These are phyloP conservation scores for Nadsonia commutata DNA, from an alignment of 1,139 yeast genomes.

Conservation along the genomic window DNA sequence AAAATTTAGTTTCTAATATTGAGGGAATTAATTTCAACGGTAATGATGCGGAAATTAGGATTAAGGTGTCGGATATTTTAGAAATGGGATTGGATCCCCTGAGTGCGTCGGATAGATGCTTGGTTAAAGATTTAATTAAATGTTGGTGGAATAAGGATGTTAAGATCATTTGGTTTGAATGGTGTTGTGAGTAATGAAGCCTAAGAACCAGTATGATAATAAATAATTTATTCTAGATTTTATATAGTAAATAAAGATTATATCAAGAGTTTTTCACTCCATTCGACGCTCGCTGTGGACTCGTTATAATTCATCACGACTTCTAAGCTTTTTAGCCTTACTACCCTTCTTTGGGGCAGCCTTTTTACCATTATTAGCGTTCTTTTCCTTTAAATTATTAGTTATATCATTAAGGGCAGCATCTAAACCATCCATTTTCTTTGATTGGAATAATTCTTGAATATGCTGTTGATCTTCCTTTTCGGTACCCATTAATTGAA, in stretches of 20 bases:
- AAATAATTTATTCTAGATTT: no score
- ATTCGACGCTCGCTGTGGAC: no score
- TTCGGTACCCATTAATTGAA: constrained; percentile 5
- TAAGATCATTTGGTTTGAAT: constrained; percentile 20
- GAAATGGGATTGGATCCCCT: constrained; percentile 72
- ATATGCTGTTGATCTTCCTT: constrained; percentile 20
- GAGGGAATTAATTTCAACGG: constrained; percentile 11
- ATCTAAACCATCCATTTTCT: constrained; percentile 56
- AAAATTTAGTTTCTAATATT: constrained; percentile 10
- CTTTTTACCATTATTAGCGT: constrained; percentile 9
- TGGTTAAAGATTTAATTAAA: constrained; percentile 37
- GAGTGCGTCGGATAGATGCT: constrained; percentile 39
- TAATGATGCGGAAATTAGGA: constrained; percentile 19
- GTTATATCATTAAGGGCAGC: constrained; percentile 32
- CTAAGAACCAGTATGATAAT: no score
- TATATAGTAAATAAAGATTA: background rate
- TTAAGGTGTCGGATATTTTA: constrained; percentile 31
- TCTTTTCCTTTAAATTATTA: constrained; percentile 19
- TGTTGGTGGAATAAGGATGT: constrained; percentile 41
- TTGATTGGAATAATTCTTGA: constrained; percentile 53
- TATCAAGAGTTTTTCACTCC: no score
- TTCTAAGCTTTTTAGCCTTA: constrained; percentile 1
- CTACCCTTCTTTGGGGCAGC: constrained; percentile 1
- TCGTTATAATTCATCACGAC: background rate
- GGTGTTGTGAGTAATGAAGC: constrained; percentile 26